These are phyloP conservation scores for Triangularia verruculosa DNA, from an alignment of 2,329 filamentous ascomycete genomes.

Conservation along the genomic window DNA sequence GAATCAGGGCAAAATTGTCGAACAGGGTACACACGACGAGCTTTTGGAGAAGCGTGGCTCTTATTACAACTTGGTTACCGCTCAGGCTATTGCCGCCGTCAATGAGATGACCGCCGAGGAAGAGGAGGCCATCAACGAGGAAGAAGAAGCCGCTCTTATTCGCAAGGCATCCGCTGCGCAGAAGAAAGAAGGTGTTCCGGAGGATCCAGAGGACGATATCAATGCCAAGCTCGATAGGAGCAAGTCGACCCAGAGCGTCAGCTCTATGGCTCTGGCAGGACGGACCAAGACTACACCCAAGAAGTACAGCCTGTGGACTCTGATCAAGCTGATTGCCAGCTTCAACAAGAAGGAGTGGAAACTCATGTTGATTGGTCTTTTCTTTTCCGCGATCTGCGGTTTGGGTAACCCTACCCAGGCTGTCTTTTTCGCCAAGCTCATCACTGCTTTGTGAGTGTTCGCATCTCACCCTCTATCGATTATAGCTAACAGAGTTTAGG, in stretches of 20 bases:
- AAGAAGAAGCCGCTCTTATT: slow-evolving; percentile 52
- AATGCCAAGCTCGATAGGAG: slow-evolving; percentile 55
- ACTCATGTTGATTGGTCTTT: slow-evolving; percentile 69
- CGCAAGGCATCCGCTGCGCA: slow-evolving; percentile 45
- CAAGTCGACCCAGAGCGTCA: slow-evolving; percentile 57
- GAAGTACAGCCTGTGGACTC: slow-evolving; percentile 68
- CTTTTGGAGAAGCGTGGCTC: slow-evolving; percentile 68
- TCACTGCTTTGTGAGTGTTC: slow-evolving; percentile 61
- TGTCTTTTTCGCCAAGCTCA: slow-evolving; percentile 87
- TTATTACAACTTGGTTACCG: slow-evolving; percentile 82
- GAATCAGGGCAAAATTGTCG: slow-evolving; percentile 77
- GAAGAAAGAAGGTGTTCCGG: slow-evolving; percentile 33
- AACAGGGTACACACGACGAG: slow-evolving; percentile 84
- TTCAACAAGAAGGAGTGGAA: slow-evolving; percentile 75
- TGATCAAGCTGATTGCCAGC: slow-evolving; percentile 74
- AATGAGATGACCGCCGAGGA: slow-evolving; percentile 53
- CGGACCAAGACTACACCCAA: slow-evolving; percentile 44
- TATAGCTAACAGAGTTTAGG: neutral
- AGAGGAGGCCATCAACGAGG: slow-evolving; percentile 48
- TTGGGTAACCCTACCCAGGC: slow-evolving; percentile 63
- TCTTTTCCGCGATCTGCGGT: slow-evolving; percentile 74
- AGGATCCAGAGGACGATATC: slow-evolving; percentile 62
- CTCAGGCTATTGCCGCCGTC: slow-evolving; percentile 72
- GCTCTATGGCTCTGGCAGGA: slow-evolving; percentile 66
- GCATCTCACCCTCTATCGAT: neutral